Evolutionary conservation across 1,284 basidiomycete species (phyloP).

Genomic region (Ceratobasidium sp.): DNA sequence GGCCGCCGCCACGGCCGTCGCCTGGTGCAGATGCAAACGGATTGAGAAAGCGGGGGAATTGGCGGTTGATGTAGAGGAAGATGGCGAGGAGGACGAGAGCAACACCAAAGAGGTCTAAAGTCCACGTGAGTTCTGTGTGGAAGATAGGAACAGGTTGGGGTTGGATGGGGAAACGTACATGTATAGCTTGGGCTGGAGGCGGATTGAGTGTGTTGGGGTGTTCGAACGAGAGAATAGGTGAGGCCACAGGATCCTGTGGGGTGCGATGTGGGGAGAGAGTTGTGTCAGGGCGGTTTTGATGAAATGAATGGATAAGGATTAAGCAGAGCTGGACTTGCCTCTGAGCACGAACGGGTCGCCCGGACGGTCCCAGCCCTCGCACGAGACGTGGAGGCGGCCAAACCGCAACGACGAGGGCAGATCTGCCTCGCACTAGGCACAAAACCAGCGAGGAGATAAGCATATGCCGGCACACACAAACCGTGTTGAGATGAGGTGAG

Average conservation of each 20-base stretch:
- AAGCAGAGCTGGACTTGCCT: constrained; percentile 52
- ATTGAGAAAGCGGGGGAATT: constrained; percentile 49
- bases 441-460: too few relatives aligned
- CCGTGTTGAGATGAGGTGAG: constrained; percentile 18
- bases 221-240: constrained; percentile 56
- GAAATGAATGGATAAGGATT: background rate
- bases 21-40: constrained; percentile 44
- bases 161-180: constrained; percentile 48
- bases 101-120: constrained; percentile 10
- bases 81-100: constrained; percentile 49
- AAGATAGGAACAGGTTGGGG: constrained; percentile 49
- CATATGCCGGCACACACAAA: background rate
- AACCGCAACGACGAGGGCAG: constrained; percentile 58
- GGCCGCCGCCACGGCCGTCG: constrained; percentile 59
- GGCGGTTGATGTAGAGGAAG: constrained; percentile 10
- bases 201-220: constrained; percentile 47
- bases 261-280: constrained; percentile 3
- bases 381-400: constrained; percentile 61
- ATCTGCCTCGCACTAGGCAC: constrained; percentile 59
- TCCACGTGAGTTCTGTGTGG: constrained; percentile 46
- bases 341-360: constrained; percentile 62
- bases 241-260: constrained; percentile 58
- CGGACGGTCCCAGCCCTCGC: constrained; percentile 61
- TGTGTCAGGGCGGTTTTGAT: background rate
- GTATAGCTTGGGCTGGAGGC: constrained; percentile 41